Evolutionary conservation across 2,329 filamentous ascomycete species (phyloP), one percentile per base, ranked within the genome.

Genomic region (Pseudogymnoascus verrucosus): DNA sequence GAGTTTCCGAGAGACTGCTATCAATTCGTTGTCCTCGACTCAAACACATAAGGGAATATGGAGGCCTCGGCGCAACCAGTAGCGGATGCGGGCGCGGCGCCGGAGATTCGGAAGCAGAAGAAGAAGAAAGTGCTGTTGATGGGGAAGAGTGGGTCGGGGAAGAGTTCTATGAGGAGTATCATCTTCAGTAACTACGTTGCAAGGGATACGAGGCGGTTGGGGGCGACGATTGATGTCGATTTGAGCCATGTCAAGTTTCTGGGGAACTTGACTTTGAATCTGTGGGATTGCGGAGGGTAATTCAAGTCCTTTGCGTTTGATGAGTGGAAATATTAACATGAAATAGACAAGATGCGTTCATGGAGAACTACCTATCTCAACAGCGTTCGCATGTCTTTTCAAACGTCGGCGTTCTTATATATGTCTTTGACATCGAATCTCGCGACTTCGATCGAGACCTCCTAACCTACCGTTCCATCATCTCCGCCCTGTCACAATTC

Each of bases 181-280:
- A 97, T 99, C 75, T 99, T 99, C 78, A 96, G 91, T 80, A 98
- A 98, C 77, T 98, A 97, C 75, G 93, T 98, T 68, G 95, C 95
- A 64, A 92, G 96, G 74, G 95, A 99, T 76, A 96, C 96, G 5
- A 84, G 95, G 40, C 82, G 95, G 64, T 80, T 99, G 63, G 95
- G 95, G 69, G 95, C 95, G 1, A 99, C 95, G 11, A 98, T 99
- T 74, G 95, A 99, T 74, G 95, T 99, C 65, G 95, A 99, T 77
- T 90, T 98, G 72, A 97, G 92, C 67, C 95, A 97, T 78, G 95
- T 98, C 77, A 96, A 96, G 76, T 99, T 99, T 79, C 90, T 99
- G 78, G 95, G 95, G 62, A 98, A 98, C 76, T 82, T 99, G 62
- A 97, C 95, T 62, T 84, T 99, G 70, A 98, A 99, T 77, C 84